phyloP scores from a whole-genome alignment of 441 rosid genomes.

The Metrosideros polymorpha region DNA sequence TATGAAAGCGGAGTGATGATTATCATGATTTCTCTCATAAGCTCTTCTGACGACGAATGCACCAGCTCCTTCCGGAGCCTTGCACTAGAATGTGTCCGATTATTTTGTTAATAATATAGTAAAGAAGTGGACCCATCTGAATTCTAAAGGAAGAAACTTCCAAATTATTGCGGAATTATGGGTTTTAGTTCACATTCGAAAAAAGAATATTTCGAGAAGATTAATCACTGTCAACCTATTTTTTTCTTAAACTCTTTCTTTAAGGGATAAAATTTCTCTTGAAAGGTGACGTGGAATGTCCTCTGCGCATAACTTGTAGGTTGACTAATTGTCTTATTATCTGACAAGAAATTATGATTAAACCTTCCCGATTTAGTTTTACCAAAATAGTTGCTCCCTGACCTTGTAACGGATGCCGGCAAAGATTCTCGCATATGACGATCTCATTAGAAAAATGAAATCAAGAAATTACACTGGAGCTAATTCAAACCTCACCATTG shows the following conservation, averaged over 20 bases:
- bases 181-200: fast-evolving
- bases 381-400: neutral
- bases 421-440: fast-evolving
- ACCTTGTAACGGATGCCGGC: neutral
- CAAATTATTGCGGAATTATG: fast-evolving
- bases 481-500: neutral
- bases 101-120: fast-evolving
- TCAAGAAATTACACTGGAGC: neutral
- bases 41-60: neutral
- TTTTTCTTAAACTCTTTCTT: neutral
- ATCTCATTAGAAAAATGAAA: neutral
- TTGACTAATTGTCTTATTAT: neutral
- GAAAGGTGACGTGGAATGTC: neutral
- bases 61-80: neutral
- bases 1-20: neutral
- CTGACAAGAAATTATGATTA: neutral
- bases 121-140: neutral
- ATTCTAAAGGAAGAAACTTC: neutral
- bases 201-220: neutral
- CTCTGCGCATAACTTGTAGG: neutral
- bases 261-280: neutral
- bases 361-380: neutral
- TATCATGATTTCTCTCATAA: neutral
- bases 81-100: neutral
- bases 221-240: neutral